Base-by-base conservation (phyloP, 2,329 filamentous ascomycete species). In the Colletotrichum sp. region DNA sequence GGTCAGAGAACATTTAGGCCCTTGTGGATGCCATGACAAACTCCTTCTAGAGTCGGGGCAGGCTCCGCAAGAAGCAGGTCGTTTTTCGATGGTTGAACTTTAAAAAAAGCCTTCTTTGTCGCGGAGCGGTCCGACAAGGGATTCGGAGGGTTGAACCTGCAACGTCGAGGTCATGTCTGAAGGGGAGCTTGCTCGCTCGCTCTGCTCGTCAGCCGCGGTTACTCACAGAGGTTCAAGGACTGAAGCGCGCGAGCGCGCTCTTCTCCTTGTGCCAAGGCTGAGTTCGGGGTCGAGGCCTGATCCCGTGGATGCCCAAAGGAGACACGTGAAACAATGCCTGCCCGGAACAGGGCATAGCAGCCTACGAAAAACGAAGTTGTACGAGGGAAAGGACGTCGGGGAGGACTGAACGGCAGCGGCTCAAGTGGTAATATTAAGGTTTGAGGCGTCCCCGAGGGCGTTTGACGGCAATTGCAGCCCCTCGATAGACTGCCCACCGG, bases 311-410 rank as follows among this genome's bases (percentile, higher is more conserved):
- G 26, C 57, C 73, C 34, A 60, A 73, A 73, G 32, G 30, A 65
- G 64, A 65, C 59, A 60, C 21, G 63, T 75, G 73, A 75, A 75
- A 73, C 73, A 43, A 32, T 12, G 36, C 26, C 26, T 73, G 34
- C 48, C 70, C 73, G 43, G 21, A 65, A 59, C 28, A 30, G 70
- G 43, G 30, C 61, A 61, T 24, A n/a, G 13, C 30, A 43, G 26
- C 39, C 43, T 52, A 52, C 43, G 43, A 24, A 52, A 52, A 52
- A 21, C 43, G 43, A 52, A 52, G 43, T 21, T 52, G 43, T 52
- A 52, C n/a, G 10, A 52, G 43, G 43, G 36, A 3, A 13, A 55
- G 34, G 16, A 32, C 28, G 30, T 30, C 28, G 43, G 32, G 63
- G 32, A 30, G 16, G 36, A 34, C 21, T 36, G 43, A 34, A 52